Conservation (phyloP, 2,329 filamentous ascomycete species). For the Talaromyces sp. region DNA sequence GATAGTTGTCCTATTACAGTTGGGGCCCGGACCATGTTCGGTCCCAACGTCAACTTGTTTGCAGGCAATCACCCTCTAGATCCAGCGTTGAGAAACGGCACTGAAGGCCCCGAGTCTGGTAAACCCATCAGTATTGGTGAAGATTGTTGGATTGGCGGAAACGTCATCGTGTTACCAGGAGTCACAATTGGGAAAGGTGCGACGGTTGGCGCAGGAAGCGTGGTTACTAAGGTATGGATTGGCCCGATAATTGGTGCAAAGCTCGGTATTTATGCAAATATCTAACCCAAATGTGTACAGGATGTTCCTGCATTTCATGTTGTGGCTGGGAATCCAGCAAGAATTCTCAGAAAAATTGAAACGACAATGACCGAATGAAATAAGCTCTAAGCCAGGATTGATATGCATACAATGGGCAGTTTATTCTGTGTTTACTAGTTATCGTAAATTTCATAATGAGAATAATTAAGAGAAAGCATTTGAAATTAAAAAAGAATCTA, state of each 20-base stretch:
- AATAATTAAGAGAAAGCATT: too few species aligned
- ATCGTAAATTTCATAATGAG: too few species aligned
- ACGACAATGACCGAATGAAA: slow-evolving; percentile 30
- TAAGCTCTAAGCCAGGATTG: too few species aligned
- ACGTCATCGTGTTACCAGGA: slow-evolving; percentile 42
- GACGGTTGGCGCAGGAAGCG: background rate
- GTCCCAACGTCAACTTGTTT: slow-evolving; percentile 77
- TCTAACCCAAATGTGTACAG: slow-evolving; percentile 37
- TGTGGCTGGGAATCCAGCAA: slow-evolving; percentile 45
- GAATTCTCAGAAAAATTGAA: slow-evolving; percentile 43
- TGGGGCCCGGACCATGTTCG: slow-evolving; percentile 75
- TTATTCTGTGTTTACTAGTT: too few species aligned
- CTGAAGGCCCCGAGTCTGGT: slow-evolving; percentile 72
- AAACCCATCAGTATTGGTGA: slow-evolving; percentile 72
- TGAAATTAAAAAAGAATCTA: too few species aligned
- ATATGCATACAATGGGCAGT: too few species aligned
- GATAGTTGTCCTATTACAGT: slow-evolving; percentile 77
- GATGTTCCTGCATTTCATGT: slow-evolving; percentile 48
- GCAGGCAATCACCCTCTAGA: slow-evolving; percentile 77
- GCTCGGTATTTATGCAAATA: too few species aligned
- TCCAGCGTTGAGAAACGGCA: slow-evolving; percentile 72
- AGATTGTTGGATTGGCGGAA: slow-evolving; percentile 51
- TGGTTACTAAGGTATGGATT: slow-evolving; percentile 6
- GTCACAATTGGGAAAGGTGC: slow-evolving; percentile 40
- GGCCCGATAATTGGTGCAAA: too few species aligned